A percentile compares a stretch with the other conserved stretches of the same genome.
These are phyloP conservation scores for Copromyces sp. DNA, from an alignment of 495 filamentous ascomycete genomes.

Conservation along the genomic window DNA sequence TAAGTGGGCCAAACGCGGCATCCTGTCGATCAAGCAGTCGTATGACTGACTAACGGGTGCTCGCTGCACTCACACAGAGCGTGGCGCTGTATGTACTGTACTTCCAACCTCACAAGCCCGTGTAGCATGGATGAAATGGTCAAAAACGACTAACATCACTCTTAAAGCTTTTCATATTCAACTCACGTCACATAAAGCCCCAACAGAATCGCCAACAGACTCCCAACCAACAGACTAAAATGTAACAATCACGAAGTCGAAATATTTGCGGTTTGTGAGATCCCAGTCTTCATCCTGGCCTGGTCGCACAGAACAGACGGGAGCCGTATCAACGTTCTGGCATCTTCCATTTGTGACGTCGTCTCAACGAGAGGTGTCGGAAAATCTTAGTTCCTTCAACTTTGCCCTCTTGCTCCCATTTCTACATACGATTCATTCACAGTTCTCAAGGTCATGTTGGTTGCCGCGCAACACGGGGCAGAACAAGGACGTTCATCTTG, in stretches of 20 bases:
- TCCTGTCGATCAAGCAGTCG: neutral
- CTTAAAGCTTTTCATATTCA: neutral
- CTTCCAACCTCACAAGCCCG: neutral
- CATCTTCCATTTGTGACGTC: neutral
- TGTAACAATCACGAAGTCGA: too few species aligned
- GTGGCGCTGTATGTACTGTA: neutral
- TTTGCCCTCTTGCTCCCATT: neutral
- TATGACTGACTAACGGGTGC: neutral
- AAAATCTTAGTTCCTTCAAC: neutral
- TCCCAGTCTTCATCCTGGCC: neutral
- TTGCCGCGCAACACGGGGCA: too few species aligned
- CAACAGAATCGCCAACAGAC: neutral
- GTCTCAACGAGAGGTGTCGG: neutral
- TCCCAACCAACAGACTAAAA: too few species aligned
- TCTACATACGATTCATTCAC: too few species aligned
- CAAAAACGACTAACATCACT: too few species aligned
- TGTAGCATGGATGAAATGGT: neutral
- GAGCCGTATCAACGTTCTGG: neutral
- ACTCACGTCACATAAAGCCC: neutral
- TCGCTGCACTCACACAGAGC: neutral
- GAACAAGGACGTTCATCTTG: too few species aligned
- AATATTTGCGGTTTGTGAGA: too few species aligned
- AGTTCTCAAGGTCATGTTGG: too few species aligned
- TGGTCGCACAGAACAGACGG: neutral
- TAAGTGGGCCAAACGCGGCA: neutral